Evolutionary conservation across 805 yeast species (phyloP).

Genomic region (Starmerella gropengiesseri): DNA sequence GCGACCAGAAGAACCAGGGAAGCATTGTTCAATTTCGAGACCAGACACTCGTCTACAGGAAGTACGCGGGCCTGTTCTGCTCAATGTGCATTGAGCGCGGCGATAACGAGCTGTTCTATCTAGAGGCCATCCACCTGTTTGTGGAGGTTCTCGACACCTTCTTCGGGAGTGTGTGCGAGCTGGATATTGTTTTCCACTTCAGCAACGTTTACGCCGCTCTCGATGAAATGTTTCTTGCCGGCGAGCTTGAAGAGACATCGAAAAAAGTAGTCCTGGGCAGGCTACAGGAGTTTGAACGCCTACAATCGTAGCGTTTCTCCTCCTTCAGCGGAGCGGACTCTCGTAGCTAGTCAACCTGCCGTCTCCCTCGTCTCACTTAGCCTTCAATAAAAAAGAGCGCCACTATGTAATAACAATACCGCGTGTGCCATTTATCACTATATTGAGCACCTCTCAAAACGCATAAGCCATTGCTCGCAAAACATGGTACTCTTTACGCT

Average conservation of each 20-base stretch:
- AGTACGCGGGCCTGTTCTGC: conserved; percentile 88
- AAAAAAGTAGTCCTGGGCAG: conserved; percentile 56
- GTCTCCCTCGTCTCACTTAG: no score
- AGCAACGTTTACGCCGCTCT: conserved; percentile 69
- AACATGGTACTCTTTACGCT: no score
- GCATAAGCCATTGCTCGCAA: no score
- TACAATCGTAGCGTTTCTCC: conserved; percentile 31
- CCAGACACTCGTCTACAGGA: conserved; percentile 63
- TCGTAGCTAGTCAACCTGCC: no score
- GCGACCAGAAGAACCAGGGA: conserved; percentile 76
- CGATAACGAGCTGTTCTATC: conserved; percentile 72
- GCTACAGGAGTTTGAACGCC: conserved; percentile 49
- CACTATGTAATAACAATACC: no score
- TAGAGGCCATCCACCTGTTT: conserved; percentile 76
- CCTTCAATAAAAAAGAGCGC: no score
- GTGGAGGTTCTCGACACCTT: conserved; percentile 81
- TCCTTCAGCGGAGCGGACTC: no score
- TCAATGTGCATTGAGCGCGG: conserved; percentile 67
- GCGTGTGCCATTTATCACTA: no score
- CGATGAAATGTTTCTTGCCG: conserved; percentile 82
- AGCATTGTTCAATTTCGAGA: conserved; percentile 66
- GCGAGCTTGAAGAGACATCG: conserved; percentile 81
- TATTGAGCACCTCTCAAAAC: no score
- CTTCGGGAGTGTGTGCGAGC: conserved; percentile 85
- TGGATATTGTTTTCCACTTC: conserved; percentile 86